phyloP scores from a whole-genome alignment of 2,329 filamentous ascomycete genomes.

The Cytospora mali region DNA sequence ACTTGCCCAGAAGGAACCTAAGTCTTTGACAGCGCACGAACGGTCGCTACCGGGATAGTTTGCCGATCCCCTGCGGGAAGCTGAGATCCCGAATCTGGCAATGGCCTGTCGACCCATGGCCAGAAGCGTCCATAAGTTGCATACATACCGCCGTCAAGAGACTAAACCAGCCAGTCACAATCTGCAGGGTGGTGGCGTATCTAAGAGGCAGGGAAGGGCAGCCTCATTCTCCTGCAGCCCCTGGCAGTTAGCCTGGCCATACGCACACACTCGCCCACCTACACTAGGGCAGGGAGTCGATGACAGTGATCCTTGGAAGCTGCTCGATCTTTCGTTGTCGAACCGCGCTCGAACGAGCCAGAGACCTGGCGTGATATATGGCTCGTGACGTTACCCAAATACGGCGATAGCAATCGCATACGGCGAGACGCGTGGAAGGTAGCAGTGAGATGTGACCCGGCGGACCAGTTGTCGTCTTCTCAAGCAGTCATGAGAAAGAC shows the following conservation, averaged over 20 bases:
- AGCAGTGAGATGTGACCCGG: conserved; percentile 3
- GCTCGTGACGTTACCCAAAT: not conserved
- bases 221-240: conserved; percentile 14
- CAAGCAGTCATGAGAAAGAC: not conserved
- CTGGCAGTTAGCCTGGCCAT: not conserved
- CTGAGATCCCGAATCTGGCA: conserved; percentile 16
- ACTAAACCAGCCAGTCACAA: conserved; percentile 9
- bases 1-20: conserved; percentile 8
- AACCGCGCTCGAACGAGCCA: not conserved
- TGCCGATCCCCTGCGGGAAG: conserved; percentile 21
- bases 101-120: conserved; percentile 12
- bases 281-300: not conserved
- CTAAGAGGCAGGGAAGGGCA: conserved; percentile 16
- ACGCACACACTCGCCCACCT: not conserved
- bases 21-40: conserved; percentile 4
- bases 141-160: conserved; percentile 9
- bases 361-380: not conserved
- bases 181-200: conserved; percentile 9
- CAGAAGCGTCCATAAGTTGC: conserved; percentile 16
- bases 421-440: conserved; percentile 15
- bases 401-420: conserved; percentile 7
- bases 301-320: not conserved
- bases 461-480: not conserved
- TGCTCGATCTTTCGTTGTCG: not conserved
- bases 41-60: conserved; percentile 15